A percentile compares a stretch with the other conserved stretches of the same genome.
These are phyloP conservation scores for Cubamyces lactineus DNA, from an alignment of 768 basidiomycete genomes.

Conservation along the genomic window DNA sequence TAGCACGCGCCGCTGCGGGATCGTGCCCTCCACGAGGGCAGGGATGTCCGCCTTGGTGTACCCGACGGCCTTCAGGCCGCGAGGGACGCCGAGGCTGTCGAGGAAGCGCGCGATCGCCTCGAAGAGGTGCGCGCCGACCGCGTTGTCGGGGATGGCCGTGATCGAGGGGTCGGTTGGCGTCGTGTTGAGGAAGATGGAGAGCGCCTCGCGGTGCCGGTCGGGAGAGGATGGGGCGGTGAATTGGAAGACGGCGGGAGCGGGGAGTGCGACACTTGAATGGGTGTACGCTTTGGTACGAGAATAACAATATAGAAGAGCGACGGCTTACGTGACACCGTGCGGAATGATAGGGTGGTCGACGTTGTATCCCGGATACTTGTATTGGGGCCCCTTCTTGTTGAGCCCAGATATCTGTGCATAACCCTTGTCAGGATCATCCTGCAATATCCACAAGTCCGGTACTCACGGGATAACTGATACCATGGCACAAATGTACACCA, in stretches of 20 bases:
- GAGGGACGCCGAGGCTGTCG: conserved; percentile 80
- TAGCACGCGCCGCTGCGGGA: conserved; percentile 90
- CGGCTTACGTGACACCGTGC: conserved; percentile 75
- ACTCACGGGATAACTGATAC: conserved; percentile 83
- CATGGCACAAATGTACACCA: conserved; percentile 89
- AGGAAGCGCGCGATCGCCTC: conserved; percentile 91
- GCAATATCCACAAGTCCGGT: conserved; percentile 7
- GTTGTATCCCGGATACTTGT: conserved; percentile 87
- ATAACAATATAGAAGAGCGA: background rate
- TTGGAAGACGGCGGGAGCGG: conserved; percentile 93
- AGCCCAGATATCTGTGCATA: conserved; percentile 77
- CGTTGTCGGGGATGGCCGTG: conserved; percentile 73
- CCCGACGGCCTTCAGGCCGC: conserved; percentile 83
- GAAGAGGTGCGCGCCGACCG: conserved; percentile 75
- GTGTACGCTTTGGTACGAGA: background rate
- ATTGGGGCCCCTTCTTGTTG: conserved; percentile 94
- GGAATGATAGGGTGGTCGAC: conserved; percentile 91
- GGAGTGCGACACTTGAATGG: conserved; percentile 71
- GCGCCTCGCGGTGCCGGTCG: conserved; percentile 85
- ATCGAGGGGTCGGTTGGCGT: conserved; percentile 71
- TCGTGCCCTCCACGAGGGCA: conserved; percentile 84
- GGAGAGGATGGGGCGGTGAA: conserved; percentile 96
- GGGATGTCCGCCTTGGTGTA: conserved; percentile 69
- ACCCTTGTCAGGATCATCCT: background rate
- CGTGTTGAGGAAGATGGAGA: conserved; percentile 78